Evolutionary conservation across 192 early-diverging fungal genomes (phyloP).

Genomic region (Coemansia sp.): DNA sequence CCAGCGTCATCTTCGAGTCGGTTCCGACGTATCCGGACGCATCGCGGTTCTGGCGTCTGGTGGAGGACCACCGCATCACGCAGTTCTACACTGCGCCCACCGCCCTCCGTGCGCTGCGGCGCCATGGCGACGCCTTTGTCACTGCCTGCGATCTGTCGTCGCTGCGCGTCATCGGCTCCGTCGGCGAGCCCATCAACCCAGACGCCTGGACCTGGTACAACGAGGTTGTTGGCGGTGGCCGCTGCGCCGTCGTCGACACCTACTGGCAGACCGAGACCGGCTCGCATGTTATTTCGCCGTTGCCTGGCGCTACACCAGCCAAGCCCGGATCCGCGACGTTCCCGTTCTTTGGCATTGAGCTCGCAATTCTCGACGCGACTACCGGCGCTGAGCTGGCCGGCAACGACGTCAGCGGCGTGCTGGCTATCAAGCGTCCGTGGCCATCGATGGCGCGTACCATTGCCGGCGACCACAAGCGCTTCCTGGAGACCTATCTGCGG

Average conservation of each 20-base stretch:
- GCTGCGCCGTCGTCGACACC: constrained; percentile 95
- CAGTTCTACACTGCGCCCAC: constrained; percentile 99
- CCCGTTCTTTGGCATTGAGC: constrained; percentile 95
- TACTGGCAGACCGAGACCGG: constrained; percentile 96
- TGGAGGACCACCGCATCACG: constrained; percentile 89
- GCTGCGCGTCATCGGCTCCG: constrained; percentile 88
- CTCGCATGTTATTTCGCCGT: constrained; percentile 85
- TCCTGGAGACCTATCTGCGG: constrained; percentile 89
- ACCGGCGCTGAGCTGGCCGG: constrained; percentile 83
- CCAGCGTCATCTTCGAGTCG: constrained; percentile 92
- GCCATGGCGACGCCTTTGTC: constrained; percentile 78
- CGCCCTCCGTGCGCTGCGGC: constrained; percentile 92
- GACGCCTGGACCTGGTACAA: constrained; percentile 98
- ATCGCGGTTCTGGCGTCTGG: constrained; percentile 77
- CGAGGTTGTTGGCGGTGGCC: constrained; percentile 80
- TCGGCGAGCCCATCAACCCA: constrained; percentile 97
- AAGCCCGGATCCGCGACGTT: constrained; percentile 95
- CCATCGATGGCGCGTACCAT: constrained; percentile 92
- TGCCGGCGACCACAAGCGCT: constrained; percentile 87
- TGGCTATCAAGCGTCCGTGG: constrained; percentile 84
- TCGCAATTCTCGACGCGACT: constrained; percentile 79
- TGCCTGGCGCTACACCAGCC: constrained; percentile 84
- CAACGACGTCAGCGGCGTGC: constrained; percentile 87
- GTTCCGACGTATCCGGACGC: constrained; percentile 92
- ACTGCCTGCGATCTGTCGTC: constrained; percentile 75